Percentiles rank a stretch among this genome's conserved stretches.
Evolutionary conservation across 106 monocot genomes (phyloP).

Genomic region (Allium sativum): DNA sequence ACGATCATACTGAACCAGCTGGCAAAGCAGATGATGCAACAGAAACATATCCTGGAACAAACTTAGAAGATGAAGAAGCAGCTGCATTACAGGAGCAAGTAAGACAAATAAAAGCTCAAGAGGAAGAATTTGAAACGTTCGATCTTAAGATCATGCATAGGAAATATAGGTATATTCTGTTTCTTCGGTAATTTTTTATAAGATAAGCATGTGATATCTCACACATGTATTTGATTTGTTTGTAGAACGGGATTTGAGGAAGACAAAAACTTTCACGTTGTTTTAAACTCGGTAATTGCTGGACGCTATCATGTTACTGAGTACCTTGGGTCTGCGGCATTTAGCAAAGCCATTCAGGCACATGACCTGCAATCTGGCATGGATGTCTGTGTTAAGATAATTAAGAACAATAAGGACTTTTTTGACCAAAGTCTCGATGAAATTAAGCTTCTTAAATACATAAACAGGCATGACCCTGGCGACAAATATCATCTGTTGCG

Average conservation of each 20-base stretch:
- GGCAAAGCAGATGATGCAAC: constrained; percentile 37
- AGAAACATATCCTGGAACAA: constrained; percentile 45
- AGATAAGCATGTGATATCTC: not conserved
- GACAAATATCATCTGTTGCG: constrained; percentile 95
- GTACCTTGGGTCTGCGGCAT: constrained; percentile 94
- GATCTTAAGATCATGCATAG: constrained; percentile 97
- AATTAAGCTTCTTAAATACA: constrained; percentile 97
- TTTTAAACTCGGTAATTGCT: constrained; percentile 95
- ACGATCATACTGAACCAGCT: constrained; percentile 38
- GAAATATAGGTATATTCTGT: constrained; percentile 71
- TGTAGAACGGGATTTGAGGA: constrained; percentile 99
- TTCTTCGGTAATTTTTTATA: not conserved
- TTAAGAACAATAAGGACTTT: constrained; percentile 99
- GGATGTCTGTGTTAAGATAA: constrained; percentile 99
- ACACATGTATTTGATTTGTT: not conserved
- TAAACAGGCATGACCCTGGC: constrained; percentile 94
- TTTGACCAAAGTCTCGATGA: constrained; percentile 99
- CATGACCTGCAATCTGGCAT: constrained; percentile 97
- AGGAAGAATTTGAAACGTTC: constrained; percentile 96
- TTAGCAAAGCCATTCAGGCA: constrained; percentile 99
- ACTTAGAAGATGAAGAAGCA: constrained; percentile 92
- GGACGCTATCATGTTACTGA: constrained; percentile 99
- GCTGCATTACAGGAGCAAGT: constrained; percentile 95
- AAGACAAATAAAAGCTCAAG: constrained; percentile 84
- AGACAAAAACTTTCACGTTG: constrained; percentile 96